These are phyloP conservation scores for Pleurotus eryngii DNA, from an alignment of 768 basidiomycete genomes.

Conservation along the genomic window DNA sequence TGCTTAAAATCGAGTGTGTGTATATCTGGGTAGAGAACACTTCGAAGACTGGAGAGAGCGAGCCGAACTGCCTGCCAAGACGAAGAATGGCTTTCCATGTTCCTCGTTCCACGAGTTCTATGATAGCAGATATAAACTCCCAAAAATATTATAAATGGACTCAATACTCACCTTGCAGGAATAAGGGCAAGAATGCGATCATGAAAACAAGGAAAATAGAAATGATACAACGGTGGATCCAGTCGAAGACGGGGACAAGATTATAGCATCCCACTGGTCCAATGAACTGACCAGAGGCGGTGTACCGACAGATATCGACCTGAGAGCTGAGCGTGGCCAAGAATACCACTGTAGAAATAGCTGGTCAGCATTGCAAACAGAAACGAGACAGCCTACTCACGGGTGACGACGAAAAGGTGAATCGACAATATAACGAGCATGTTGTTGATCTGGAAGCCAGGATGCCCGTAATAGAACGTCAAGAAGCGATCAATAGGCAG, in stretches of 20 bases:
- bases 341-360: conserved; percentile 70
- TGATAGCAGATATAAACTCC: conserved; percentile 13
- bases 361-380: conserved; percentile 13
- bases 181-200: conserved; percentile 92
- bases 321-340: conserved; percentile 88
- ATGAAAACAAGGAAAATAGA: conserved; percentile 98
- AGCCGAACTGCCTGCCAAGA: conserved; percentile 90
- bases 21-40: conserved; percentile 98
- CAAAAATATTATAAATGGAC: not conserved
- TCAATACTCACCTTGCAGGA: conserved; percentile 76
- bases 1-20: conserved; percentile 95
- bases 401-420: conserved; percentile 89
- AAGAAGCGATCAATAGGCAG: conserved; percentile 97
- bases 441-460: conserved; percentile 99
- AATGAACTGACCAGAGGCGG: conserved; percentile 63
- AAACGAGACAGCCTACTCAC: conserved; percentile 42
- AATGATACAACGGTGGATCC: conserved; percentile 96
- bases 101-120: conserved; percentile 94
- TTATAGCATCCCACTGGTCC: conserved; percentile 92
- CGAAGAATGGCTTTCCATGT: conserved; percentile 89
- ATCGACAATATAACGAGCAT: conserved; percentile 98
- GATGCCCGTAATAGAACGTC: conserved; percentile 99
- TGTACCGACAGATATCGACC: conserved; percentile 79
- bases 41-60: conserved; percentile 93
- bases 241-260: conserved; percentile 86